Evolutionary conservation across 2,329 filamentous ascomycete genomes (phyloP), one percentile per base, ranked within the genome.

Genomic region (Trichoderma gracile): DNA sequence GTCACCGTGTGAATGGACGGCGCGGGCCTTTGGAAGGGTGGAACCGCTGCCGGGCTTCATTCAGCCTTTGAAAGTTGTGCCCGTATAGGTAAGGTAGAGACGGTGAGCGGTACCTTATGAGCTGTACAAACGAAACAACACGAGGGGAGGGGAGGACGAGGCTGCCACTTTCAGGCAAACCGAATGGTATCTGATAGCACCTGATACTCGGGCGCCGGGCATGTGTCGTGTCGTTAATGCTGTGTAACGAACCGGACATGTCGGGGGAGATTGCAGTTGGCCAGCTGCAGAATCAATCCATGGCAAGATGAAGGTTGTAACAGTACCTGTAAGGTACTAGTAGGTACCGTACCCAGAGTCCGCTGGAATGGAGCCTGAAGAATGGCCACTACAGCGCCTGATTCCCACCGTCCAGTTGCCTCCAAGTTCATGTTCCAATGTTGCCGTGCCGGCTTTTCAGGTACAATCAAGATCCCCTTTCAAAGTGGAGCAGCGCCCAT

Each of bases 1-100:
- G 58, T 61, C 58, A 54, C 17, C 23, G 25, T 52, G 25, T 61
- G 49, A 61, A 52, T 61, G 58, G 58, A 45, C 58, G 56, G 46
- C 33, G 17, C 30, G 46, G 46, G 46, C 57, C 23, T 43, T 43
- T 43, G 33, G 4, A 19, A 52, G 38, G 42, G 49, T 50, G 47
- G 47, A 54, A 38, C 33, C 33, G 33, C 33, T 8, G 33, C 49
- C 49, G 49, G 19, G 49, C 17, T 47, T 50, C 25, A 25, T 25
- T 52, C 57, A 60, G 46, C 57, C 8, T 38, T 52, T 52, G 46
- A 52, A 52, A 33, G n/a, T 60, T 52, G 46, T 52, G 23, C n/a
- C 57, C 38, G 19, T 60, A 46, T 30, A 52, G n/a, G n/a, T n/a
- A n/a, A n/a, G n/a, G n/a, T n/a, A n/a, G 47, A 52, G 46, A 43